Evolutionary conservation across 768 basidiomycete genomes (phyloP), one percentile per base, ranked within the genome.

Genomic region (Hygrocybe punicea): DNA sequence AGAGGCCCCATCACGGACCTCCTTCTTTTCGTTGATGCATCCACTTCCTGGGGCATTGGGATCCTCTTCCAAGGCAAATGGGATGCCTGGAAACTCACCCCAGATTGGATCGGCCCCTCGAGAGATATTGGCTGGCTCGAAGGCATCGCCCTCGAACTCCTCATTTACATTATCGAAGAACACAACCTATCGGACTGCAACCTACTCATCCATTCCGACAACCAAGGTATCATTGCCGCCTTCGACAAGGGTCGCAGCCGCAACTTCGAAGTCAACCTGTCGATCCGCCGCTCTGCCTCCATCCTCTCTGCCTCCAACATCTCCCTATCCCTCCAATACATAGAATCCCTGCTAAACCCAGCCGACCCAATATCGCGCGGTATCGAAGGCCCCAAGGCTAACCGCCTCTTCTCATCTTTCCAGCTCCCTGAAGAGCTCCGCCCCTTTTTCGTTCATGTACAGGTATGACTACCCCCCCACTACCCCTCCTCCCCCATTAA

Each of bases 201-300:
- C 11, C 8, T 75, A 0, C 55, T 67, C 11, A 59, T 73, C 17
- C 65, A 65, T 33, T 69, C 68, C 0, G 73, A 76, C 56, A 76
- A 74, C 58, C 48, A 69, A 48, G 74, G 73, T 10, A 66, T 67
- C 1, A 74, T 77, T 21, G 69, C 68, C 3, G 65, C 72, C 5
- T 65, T 70, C 36, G 53, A 48, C 4, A 71, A 71, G 29, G 73
- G 73, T 0, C 65, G 67, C 10, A 64, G 70, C 34, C 53, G 60
- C 1, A 76, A 76, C 50, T 52, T 49, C 8, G 60, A 69, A 23
- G 66, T 70, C 21, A 75, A 76, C 40, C 39, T 67, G 0, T 64
- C 68, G 9, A 61, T 73, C 14, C 53, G 67, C 10, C 63, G 67
- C 13, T 39, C 64, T 9, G 33, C 37, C 1, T 29, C 42, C 13